Base-by-base conservation (phyloP, 352 stramenopile species). In the Globisporangium lucens region DNA sequence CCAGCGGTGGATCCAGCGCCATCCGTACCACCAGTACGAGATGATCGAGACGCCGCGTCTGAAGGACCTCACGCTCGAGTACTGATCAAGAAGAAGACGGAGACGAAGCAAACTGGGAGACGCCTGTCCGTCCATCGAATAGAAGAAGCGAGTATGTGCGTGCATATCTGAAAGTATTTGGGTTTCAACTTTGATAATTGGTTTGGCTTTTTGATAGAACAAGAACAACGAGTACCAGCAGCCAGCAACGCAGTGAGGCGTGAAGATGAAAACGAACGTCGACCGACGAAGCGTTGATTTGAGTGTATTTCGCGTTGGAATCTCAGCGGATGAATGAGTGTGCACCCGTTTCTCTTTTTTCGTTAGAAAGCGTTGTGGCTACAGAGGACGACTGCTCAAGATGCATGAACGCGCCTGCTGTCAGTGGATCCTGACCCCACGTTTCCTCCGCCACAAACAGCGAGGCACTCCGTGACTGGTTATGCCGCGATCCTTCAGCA, bases 21-120 rank as follows among this genome's bases (percentile, higher is more conserved):
- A 87, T 58, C 84, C 82, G 55, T 90, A 90, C 69, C 82, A 90
- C 71, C 69, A 84, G 62, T 90, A 90, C 51, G 72, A 79, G 56
- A 71, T 87, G 38, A 66, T 82, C 46, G 74, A 82, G 59, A 74
- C 71, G 15, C 63, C 67, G 9, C 63, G 72, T 13, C 61, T 84
- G 49, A 78, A 69, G 15, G 78, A 88, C 61, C 73, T 88, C 36
- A 81, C 75, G 17, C 71, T 84, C 65, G 79, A 89, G 62, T 75
- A 82, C 43, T 51, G 10, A 22, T 51, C 13, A n/a, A 8, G 41
- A n/a, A 47, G 38, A 47, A 49, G 43, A 51, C 2, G 17, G 1
- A 49, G 41, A n/a, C 41, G 41, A 51, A 51, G 43, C 43, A 51
- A 51, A 51, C 8, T 51, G 43, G 17, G 17, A 3, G 41, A 4